These are phyloP conservation scores for Solanum appendiculatum DNA, from an alignment of 257 asterid genomes.

Conservation along the genomic window DNA sequence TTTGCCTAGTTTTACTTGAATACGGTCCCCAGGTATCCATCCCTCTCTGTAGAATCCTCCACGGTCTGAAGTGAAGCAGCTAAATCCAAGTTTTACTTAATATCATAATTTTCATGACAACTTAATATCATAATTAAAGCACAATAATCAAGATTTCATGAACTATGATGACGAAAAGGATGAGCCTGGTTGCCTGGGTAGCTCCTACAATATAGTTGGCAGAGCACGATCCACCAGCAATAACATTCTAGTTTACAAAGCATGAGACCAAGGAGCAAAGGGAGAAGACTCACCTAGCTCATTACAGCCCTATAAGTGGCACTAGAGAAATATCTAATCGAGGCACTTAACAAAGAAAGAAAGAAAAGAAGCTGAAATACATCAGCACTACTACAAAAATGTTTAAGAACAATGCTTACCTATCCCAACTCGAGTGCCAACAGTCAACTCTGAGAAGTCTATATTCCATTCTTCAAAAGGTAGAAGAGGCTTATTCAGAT, in stretches of 20 bases:
- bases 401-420: slow-evolving; percentile 37
- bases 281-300: background rate
- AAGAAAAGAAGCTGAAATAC: background rate
- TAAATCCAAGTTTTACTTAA: background rate
- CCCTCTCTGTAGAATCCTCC: background rate
- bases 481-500: slow-evolving; percentile 68
- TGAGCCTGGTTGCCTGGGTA: background rate
- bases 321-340: background rate
- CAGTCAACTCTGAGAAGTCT: slow-evolving; percentile 77
- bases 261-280: background rate
- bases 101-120: background rate
- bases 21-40: background rate
- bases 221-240: background rate
- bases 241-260: background rate
- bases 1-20: background rate
- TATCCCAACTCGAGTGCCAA: slow-evolving; percentile 94
- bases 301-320: background rate
- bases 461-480: slow-evolving; percentile 93
- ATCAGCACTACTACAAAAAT: background rate
- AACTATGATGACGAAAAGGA: background rate
- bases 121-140: background rate
- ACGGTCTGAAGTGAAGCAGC: background rate
- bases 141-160: background rate
- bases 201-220: background rate
- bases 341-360: background rate